A percentile compares a stretch with the other conserved stretches of the same genome.
Conservation (phyloP, 164 flowering plant genomes). For the Buxus sempervirens region DNA sequence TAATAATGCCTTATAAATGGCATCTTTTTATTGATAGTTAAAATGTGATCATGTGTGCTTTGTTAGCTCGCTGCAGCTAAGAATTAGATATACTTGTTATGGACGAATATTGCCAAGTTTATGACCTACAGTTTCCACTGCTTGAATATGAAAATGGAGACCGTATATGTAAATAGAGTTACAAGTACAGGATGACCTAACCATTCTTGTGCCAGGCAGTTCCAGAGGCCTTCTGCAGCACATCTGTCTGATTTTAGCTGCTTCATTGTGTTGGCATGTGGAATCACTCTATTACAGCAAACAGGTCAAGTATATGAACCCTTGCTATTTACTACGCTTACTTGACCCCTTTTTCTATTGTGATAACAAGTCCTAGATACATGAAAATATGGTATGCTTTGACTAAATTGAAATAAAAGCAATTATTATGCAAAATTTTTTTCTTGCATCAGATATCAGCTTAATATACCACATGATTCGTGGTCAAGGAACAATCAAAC, state of each 20-base stretch:
- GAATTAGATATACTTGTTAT: not conserved
- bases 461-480: conserved; percentile 98
- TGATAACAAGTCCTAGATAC: not conserved
- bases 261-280: conserved; percentile 64
- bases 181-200: conserved; percentile 30
- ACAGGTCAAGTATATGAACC: conserved; percentile 47
- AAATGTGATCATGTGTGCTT: not conserved
- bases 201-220: conserved; percentile 80
- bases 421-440: conserved; percentile 4
- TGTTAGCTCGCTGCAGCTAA: not conserved
- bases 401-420: conserved; percentile 1
- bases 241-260: conserved; percentile 89
- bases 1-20: not conserved
- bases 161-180: too few species aligned
- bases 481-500: conserved; percentile 94
- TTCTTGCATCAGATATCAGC: conserved; percentile 75
- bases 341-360: not conserved
- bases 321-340: not conserved
- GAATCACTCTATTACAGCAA: conserved; percentile 60
- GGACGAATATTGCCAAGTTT: not conserved
- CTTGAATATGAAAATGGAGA: too few species aligned
- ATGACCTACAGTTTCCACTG: too few species aligned
- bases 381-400: conserved; percentile 1
- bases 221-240: conserved; percentile 73
- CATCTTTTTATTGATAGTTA: not conserved